A percentile compares a stretch with the other conserved stretches of the same genome.
phyloP scores from a whole-genome alignment of 1,284 basidiomycete genomes.

The Pholiota adiposa region DNA sequence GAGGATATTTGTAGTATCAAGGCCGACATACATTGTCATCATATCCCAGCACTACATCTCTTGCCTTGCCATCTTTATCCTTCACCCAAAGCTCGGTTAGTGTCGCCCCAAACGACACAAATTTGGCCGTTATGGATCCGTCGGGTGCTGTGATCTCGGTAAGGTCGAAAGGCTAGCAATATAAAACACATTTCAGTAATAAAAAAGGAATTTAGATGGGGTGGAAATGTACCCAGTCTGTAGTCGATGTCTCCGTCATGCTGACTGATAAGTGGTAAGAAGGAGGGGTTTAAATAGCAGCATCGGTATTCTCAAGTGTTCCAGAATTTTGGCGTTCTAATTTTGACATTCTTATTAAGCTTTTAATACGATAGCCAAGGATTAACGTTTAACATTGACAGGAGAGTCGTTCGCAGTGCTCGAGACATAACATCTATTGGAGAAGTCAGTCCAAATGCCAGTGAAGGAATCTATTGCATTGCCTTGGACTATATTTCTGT shows the following conservation, averaged over 20 bases:
- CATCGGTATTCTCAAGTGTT: neutral
- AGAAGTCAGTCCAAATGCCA: too few species aligned
- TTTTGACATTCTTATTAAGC: too few species aligned
- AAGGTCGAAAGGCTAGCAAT: slow-evolving; percentile 48
- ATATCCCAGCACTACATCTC: slow-evolving; percentile 57
- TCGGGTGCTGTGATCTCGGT: slow-evolving; percentile 53
- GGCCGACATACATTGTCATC: slow-evolving; percentile 49
- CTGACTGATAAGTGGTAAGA: neutral
- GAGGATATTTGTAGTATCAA: neutral
- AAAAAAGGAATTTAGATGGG: neutral
- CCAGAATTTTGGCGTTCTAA: neutral
- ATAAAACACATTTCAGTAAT: too few species aligned
- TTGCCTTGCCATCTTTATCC: slow-evolving; percentile 46
- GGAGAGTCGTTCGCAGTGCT: too few species aligned
- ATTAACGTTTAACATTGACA: too few species aligned
- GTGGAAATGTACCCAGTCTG: neutral
- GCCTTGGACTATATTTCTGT: too few species aligned
- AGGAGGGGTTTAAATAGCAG: neutral
- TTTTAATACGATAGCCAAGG: too few species aligned
- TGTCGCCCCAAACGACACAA: slow-evolving; percentile 56
- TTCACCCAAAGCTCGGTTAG: slow-evolving; percentile 57
- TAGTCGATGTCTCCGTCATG: neutral
- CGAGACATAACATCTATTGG: too few species aligned
- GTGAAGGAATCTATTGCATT: too few species aligned
- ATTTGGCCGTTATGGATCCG: slow-evolving; percentile 56